Evolutionary conservation across 116 monocot genomes (phyloP).

Genomic region (Iris pallida): DNA sequence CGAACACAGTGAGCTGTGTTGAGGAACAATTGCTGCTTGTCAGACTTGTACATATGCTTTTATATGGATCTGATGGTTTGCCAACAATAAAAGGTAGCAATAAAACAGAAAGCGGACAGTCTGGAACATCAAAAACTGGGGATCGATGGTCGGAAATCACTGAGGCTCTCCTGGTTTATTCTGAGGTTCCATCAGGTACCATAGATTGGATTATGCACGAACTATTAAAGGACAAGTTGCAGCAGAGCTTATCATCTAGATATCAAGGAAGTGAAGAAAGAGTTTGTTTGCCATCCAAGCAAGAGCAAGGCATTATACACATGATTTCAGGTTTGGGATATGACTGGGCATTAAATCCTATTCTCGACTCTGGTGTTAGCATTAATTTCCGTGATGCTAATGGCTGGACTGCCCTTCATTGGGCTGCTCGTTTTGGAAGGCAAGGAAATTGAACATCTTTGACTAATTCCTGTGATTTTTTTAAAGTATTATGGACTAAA

Average conservation of each 20-base stretch:
- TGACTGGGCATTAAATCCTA: slow-evolving; percentile 72
- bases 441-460: slow-evolving; percentile 12
- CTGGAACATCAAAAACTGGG: slow-evolving; percentile 17
- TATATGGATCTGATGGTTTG: slow-evolving; percentile 31
- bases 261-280: slow-evolving; percentile 5
- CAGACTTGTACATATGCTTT: slow-evolving; percentile 40
- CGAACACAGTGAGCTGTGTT: slow-evolving; percentile 2
- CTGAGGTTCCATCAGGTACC: slow-evolving; percentile 17
- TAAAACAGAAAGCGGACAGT: slow-evolving; percentile 12
- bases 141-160: slow-evolving; percentile 23
- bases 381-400: slow-evolving; percentile 88
- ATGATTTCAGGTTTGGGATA: slow-evolving; percentile 83
- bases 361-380: slow-evolving; percentile 68
- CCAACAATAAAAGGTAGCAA: slow-evolving; percentile 6
- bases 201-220: slow-evolving; percentile 63
- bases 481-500: not conserved
- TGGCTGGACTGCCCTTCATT: slow-evolving; percentile 98
- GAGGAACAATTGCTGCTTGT: slow-evolving; percentile 57
- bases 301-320: slow-evolving; percentile 82
- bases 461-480: not conserved
- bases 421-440: slow-evolving; percentile 98
- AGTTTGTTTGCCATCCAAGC: slow-evolving; percentile 42
- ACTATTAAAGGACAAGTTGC: slow-evolving; percentile 71
- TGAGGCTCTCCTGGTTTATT: slow-evolving; percentile 18
- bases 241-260: slow-evolving; percentile 46